phyloP scores from a whole-genome alignment of 2,329 filamentous ascomycete species.

The Claviceps quebecensis region DNA sequence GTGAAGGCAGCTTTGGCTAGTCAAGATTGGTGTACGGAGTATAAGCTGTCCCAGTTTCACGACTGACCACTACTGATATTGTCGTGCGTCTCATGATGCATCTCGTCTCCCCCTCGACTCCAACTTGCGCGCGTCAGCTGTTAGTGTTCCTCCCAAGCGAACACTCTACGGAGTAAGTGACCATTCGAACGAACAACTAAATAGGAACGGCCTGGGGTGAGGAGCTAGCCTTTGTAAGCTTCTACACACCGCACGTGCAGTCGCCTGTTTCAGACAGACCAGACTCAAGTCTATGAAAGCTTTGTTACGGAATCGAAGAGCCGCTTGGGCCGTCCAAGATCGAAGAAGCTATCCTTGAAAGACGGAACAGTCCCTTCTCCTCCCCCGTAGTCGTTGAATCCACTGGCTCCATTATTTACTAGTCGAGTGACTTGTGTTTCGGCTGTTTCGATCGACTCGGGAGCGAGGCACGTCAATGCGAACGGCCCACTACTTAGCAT shows the following conservation, averaged over 20 bases:
- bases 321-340: slow-evolving; percentile 10
- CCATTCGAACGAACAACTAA: not conserved
- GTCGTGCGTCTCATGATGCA: slow-evolving; percentile 9
- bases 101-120: slow-evolving; percentile 1
- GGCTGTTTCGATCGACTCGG: slow-evolving; percentile 10
- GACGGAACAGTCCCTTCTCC: slow-evolving; percentile 1
- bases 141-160: not conserved
- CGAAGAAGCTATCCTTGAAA: slow-evolving; percentile 4
- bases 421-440: slow-evolving; percentile 9
- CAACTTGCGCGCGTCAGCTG: not conserved
- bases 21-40: no score
- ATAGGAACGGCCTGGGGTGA: slow-evolving; percentile 2
- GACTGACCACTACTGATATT: slow-evolving; percentile 7
- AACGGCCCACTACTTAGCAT: slow-evolving; percentile 7
- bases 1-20: not conserved
- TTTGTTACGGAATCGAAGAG: slow-evolving; percentile 4
- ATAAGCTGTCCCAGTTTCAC: slow-evolving; percentile 3
- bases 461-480: slow-evolving; percentile 6
- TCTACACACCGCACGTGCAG: slow-evolving; percentile 5
- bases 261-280: slow-evolving; percentile 11
- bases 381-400: slow-evolving; percentile 1
- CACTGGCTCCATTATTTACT: not conserved
- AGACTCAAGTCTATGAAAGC: slow-evolving; percentile 5
- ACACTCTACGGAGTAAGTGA: not conserved
- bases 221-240: slow-evolving; percentile 2